Evolutionary conservation across 2,329 filamentous ascomycete genomes (phyloP), one percentile per base, ranked within the genome.

Genomic region (Monosporascus sp.): DNA sequence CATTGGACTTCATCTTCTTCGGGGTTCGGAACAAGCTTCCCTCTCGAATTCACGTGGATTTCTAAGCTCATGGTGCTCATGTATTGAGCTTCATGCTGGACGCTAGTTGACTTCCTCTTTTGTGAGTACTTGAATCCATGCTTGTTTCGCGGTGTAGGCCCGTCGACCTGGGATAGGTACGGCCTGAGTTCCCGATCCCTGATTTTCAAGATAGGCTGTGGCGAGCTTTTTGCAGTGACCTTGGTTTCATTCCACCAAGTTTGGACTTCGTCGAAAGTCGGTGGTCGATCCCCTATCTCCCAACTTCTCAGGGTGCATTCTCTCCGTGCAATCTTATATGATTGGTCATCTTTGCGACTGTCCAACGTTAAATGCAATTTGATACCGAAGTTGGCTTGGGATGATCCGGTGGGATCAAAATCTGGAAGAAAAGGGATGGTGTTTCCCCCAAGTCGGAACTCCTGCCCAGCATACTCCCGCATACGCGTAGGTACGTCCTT

Each of bases 41-140:
- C 90, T 52, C 93, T 81, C 4, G 88, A 94, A 62, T 96, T 96
- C 57, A 95, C 87, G 66, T 99, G 93, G 5, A 97, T 74, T 67
- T 99, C 94, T 7, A 99, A 72, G 60, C 91, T 95, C 89, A 99
- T 92, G 18, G 88, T 90, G 61, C 89, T 96, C 94, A 99, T 97
- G 68, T 96, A 96, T 61, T 94, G 89, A 3, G 84, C 85, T 68
- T 95, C 90, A 60, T 93, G 89, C 63, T 90, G 83, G 18, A 95
- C 85, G 60, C 85, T 90, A 0, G 86, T 88, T 1, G 86, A 86
- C 60, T 85, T 83, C 56, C 81, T 79, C 65, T 86, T 89, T 60
- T 92, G 90, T 0, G 88, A 90, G 67, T 89, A 96, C 66, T 92
- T 94, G 75, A 92, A 93, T 0, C 88, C 90, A 66, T 93, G 79